phyloP scores from a whole-genome alignment of 805 yeast species.

The Saccharomyces kudriavzevii region DNA sequence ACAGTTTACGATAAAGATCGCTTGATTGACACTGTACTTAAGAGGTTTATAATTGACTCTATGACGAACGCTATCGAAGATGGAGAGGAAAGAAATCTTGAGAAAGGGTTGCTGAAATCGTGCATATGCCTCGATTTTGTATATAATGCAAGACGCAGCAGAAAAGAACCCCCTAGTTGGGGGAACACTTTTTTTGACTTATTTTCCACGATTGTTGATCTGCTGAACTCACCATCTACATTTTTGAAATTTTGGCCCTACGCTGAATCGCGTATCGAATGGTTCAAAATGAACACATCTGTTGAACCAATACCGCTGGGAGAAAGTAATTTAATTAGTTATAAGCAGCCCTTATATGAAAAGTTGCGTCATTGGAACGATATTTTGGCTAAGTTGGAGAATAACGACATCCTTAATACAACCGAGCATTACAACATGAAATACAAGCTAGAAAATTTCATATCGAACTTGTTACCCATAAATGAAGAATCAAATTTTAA shows the following conservation, averaged over 20 bases:
- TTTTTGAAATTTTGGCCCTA: conserved; percentile 25
- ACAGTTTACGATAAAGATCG: conserved; percentile 7
- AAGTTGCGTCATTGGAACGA: conserved; percentile 28
- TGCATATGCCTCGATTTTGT: conserved; percentile 22
- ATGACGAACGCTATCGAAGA: conserved; percentile 5
- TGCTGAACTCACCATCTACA: conserved; percentile 21
- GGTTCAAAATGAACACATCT: conserved; percentile 21
- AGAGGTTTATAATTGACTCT: conserved; percentile 12
- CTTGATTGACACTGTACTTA: conserved; percentile 10
- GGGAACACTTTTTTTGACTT: conserved; percentile 18
- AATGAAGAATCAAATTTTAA: conserved; percentile 26
- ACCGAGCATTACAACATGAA: conserved; percentile 20
- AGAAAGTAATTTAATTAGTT: conserved; percentile 23
- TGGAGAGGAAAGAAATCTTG: conserved; percentile 2
- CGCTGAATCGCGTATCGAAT: conserved; percentile 23
- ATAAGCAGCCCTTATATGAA: conserved; percentile 25
- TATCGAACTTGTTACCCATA: conserved; percentile 22
- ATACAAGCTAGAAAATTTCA: conserved; percentile 18
- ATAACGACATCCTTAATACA: conserved; percentile 20
- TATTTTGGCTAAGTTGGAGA: conserved; percentile 12
- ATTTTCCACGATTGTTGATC: conserved; percentile 13
- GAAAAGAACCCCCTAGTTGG: conserved; percentile 16
- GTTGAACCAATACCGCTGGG: conserved; percentile 11
- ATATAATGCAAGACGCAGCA: conserved; percentile 14
- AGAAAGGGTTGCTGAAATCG: neutral